These are phyloP conservation scores for Emmonsiellopsis sp. DNA, from an alignment of 2,329 filamentous ascomycete genomes.

Conservation along the genomic window DNA sequence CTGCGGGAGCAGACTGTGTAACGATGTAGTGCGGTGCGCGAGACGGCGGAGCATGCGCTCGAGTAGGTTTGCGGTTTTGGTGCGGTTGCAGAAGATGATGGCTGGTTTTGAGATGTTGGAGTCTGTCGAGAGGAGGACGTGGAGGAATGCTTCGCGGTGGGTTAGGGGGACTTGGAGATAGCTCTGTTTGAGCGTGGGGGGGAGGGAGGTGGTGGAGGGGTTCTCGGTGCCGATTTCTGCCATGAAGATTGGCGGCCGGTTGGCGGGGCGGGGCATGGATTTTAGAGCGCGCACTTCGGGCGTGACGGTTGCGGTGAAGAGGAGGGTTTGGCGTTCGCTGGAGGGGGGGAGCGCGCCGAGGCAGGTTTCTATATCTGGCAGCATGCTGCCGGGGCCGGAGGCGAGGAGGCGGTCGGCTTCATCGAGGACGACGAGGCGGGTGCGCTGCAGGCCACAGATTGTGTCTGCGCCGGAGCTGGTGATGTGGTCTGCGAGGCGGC, in stretches of 20 bases:
- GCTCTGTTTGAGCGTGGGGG: conserved; percentile 68
- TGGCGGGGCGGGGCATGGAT: conserved; percentile 58
- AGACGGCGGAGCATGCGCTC: conserved; percentile 81
- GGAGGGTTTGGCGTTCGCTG: conserved; percentile 72
- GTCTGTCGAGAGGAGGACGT: conserved; percentile 74
- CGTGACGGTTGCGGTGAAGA: conserved; percentile 95
- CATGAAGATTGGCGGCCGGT: conserved; percentile 70
- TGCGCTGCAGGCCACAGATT: conserved; percentile 66
- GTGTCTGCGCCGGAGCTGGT: conserved; percentile 86
- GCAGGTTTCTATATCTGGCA: conserved; percentile 88
- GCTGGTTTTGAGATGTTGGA: conserved; percentile 64
- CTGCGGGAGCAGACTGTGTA: conserved; percentile 82
- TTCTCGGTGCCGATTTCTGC: conserved; percentile 68
- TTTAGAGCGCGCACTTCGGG: conserved; percentile 83
- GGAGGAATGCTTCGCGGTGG: conserved; percentile 89
- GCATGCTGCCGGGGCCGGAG: conserved; percentile 70
- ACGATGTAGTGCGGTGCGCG: conserved; percentile 77
- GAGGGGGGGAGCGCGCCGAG: conserved; percentile 71
- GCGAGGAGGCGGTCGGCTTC: conserved; percentile 86
- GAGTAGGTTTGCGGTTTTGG: conserved; percentile 75
- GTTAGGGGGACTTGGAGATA: conserved; percentile 84
- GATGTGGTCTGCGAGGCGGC: conserved; percentile 88
- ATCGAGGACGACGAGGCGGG: conserved; percentile 82
- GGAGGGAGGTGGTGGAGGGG: conserved; percentile 56
- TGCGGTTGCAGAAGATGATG: conserved; percentile 94